These are phyloP conservation scores for Phytopythium montanum DNA, from an alignment of 352 stramenopile genomes.

Conservation along the genomic window DNA sequence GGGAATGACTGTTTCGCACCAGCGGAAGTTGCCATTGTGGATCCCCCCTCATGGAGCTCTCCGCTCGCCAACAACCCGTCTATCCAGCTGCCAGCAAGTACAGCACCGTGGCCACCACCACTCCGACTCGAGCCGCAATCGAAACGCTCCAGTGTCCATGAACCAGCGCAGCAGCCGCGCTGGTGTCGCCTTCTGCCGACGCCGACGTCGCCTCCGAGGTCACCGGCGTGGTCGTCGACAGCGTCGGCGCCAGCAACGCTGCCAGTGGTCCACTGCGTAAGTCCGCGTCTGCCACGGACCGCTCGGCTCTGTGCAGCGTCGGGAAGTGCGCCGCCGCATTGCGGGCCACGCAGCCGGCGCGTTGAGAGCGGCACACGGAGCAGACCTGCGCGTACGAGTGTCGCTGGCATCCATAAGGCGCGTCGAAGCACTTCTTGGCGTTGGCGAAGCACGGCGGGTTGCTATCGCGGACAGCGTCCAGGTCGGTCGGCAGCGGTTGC, in stretches of 20 bases:
- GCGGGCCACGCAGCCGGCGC: conserved; percentile 29
- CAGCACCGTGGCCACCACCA: background rate
- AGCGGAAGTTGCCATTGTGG: too few relatives aligned
- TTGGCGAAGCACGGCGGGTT: conserved; percentile 70
- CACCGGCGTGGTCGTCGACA: conserved; percentile 9
- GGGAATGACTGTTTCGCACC: background rate
- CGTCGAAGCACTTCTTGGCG: conserved; percentile 43
- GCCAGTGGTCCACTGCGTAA: conserved; percentile 31
- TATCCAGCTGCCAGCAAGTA: background rate
- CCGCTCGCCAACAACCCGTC: too few relatives aligned
- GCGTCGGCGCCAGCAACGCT: conserved; percentile 9
- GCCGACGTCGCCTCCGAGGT: conserved; percentile 3
- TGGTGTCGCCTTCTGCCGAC: background rate
- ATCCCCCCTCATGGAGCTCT: too few relatives aligned
- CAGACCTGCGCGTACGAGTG: conserved; percentile 68
- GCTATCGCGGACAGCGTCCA: conserved; percentile 28
- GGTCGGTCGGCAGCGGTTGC: conserved; percentile 35
- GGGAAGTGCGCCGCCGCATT: conserved; percentile 43
- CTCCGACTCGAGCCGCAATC: background rate
- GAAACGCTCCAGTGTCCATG: background rate
- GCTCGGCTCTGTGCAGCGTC: conserved; percentile 19
- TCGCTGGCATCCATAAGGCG: conserved; percentile 44
- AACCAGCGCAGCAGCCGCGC: background rate
- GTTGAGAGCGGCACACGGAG: conserved; percentile 39
- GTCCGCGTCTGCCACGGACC: conserved; percentile 23